These are phyloP conservation scores for Rhizoclosmatium globosum DNA, from an alignment of 192 early-diverging fungal species.

Conservation along the genomic window DNA sequence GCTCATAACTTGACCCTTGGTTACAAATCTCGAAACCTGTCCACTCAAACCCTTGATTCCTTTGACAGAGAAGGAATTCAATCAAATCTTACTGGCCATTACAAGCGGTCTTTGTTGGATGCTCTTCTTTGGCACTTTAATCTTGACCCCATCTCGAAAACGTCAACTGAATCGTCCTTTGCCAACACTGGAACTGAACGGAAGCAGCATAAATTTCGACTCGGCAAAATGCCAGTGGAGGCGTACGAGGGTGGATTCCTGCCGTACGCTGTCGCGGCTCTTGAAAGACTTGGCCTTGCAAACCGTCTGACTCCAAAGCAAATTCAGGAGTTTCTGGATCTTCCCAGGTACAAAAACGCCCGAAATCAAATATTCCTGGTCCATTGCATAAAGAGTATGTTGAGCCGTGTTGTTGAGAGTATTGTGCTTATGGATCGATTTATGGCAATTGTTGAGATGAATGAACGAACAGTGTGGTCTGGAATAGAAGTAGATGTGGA, in stretches of 20 bases:
- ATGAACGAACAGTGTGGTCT: neutral
- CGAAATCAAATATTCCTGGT: slow-evolving; percentile 21
- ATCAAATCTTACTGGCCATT: slow-evolving; percentile 24
- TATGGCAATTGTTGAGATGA: slow-evolving; percentile 12
- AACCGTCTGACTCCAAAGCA: neutral
- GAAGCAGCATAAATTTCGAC: slow-evolving; percentile 32
- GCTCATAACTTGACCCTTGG: slow-evolving; percentile 23
- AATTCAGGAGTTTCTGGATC: slow-evolving; percentile 9
- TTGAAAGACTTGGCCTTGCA: slow-evolving; percentile 21
- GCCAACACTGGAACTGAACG: neutral
- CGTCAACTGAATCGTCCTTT: neutral
- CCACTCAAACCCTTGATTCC: slow-evolving; percentile 36
- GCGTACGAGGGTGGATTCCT: slow-evolving; percentile 10
- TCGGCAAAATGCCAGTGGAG: slow-evolving; percentile 12
- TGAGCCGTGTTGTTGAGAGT: slow-evolving; percentile 37
- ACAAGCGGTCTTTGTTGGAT: slow-evolving; percentile 34
- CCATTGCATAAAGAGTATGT: slow-evolving; percentile 34
- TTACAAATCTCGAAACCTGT: slow-evolving; percentile 36
- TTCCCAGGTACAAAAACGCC: slow-evolving; percentile 25
- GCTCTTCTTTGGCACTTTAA: slow-evolving; percentile 31
- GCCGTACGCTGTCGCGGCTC: slow-evolving; percentile 24
- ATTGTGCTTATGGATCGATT: slow-evolving; percentile 37
- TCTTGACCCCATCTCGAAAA: slow-evolving; percentile 7
- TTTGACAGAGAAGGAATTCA: slow-evolving; percentile 8
- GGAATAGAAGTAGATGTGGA: neutral